Base-by-base conservation (phyloP, 441 rosid species). In the Macaranga tanarius region DNA sequence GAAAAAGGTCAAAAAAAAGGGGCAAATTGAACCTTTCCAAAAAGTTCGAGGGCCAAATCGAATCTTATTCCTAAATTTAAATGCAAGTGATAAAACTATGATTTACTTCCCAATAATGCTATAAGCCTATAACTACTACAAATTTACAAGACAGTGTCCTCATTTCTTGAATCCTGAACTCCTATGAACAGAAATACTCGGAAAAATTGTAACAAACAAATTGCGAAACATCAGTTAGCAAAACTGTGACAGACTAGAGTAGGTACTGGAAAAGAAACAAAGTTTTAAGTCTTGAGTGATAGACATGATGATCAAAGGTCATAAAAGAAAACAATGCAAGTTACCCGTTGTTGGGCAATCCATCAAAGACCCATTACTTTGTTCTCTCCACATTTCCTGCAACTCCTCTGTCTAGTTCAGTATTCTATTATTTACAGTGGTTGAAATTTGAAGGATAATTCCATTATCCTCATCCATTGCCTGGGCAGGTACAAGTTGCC, bases 361-460 rank as follows among this genome's bases (percentile, higher is more conserved):
- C 11, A 42, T 40, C 23, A 44, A 74, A 23, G 64, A 19, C 74
- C 67, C 58, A 48, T 57, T 31, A 45, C 80, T 78, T 61, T 78
- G 78, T 70, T 75, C 79, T 78, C 71, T 50, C 40, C 25, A 69
- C 57, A 56, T 72, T 65, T 74, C 62, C 55, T 75, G 75, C 64
- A 66, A 70, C 67, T 70, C 55, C 78, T 61, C 59, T 77, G 81
- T 78, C 83, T 78, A 75, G 68, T 77, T 74, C 74, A 60, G 76
- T 80, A 69, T 81, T 76, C 87, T 85, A 81, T 82, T 87, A 87
- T 87, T 84, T 87, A 87, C 91, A 84, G 68, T 48, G 67, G 47
- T 67, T 42, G 31, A 76, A 79, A 74, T 50, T 74, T 52, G 61
- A 69, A 25, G 71, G 75, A 68, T 38, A 56, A 60, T 50, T 15